Conservation (phyloP, 495 filamentous ascomycete genomes). For the Mytilinidion resinicola region DNA sequence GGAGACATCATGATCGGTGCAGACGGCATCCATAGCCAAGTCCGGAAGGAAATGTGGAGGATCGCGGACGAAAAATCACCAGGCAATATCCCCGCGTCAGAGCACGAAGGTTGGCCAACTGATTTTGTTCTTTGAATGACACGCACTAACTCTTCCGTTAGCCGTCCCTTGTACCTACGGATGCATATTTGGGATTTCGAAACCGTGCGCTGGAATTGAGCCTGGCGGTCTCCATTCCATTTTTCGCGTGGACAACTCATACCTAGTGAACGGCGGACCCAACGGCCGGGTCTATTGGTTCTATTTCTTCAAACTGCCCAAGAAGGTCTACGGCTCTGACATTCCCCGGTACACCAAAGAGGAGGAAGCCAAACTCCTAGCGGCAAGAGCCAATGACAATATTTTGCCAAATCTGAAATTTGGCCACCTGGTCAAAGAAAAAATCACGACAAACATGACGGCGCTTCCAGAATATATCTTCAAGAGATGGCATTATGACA, state of each 20-base stretch:
- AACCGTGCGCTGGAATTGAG: background rate
- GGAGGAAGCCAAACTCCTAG: too few relatives aligned
- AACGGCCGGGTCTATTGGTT: conserved; percentile 2
- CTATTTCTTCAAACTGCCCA: background rate
- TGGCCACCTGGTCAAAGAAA: too few relatives aligned
- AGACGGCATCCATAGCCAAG: conserved; percentile 4
- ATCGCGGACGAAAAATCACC: background rate
- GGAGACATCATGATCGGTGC: conserved; percentile 4
- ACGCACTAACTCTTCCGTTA: background rate
- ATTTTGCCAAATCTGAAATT: too few relatives aligned
- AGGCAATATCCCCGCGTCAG: background rate
- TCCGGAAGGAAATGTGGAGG: conserved; percentile 2
- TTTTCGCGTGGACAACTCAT: background rate
- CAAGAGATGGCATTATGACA: too few relatives aligned
- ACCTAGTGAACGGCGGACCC: background rate
- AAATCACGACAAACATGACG: too few relatives aligned
- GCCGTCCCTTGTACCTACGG: background rate
- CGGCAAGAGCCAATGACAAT: too few relatives aligned
- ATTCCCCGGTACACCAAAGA: background rate
- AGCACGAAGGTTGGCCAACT: background rate
- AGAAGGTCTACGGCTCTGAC: background rate
- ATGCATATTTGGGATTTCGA: background rate
- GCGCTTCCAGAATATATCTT: too few relatives aligned
- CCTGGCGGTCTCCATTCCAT: background rate
- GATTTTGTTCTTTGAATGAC: background rate